phyloP scores from a whole-genome alignment of 1,284 basidiomycete species.

The Earliella scabrosa region DNA sequence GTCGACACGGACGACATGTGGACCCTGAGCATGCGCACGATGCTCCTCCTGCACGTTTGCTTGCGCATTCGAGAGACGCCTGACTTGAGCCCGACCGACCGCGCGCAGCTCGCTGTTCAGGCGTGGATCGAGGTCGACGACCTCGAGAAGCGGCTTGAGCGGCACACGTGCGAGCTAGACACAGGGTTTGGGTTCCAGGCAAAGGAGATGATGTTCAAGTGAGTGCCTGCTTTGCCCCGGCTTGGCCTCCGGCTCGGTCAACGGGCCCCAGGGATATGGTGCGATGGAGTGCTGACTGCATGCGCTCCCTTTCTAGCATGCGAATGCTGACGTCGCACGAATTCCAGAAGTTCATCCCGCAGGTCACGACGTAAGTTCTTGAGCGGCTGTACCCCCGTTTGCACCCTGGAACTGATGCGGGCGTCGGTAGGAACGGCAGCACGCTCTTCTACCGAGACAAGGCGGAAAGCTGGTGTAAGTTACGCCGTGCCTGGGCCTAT shows the following conservation, averaged over 20 bases:
- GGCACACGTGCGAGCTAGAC: slow-evolving; percentile 67
- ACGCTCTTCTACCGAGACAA: slow-evolving; percentile 61
- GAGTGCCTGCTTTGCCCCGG: slow-evolving; percentile 30
- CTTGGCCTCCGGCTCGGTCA: background rate
- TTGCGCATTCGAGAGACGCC: slow-evolving; percentile 55
- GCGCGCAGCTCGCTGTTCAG: slow-evolving; percentile 62
- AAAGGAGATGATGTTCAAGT: slow-evolving; percentile 77
- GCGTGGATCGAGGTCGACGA: slow-evolving; percentile 73
- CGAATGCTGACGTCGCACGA: slow-evolving; percentile 70
- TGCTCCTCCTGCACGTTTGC: slow-evolving; percentile 73
- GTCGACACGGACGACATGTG: slow-evolving; percentile 65
- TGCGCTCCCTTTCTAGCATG: slow-evolving; percentile 46
- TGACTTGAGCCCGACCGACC: slow-evolving; percentile 47
- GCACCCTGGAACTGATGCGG: background rate
- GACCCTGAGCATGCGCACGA: slow-evolving; percentile 67
- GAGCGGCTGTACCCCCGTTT: background rate
- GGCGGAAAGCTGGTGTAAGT: slow-evolving; percentile 75
- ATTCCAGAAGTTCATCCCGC: slow-evolving; percentile 63
- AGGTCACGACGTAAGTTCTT: slow-evolving; percentile 54
- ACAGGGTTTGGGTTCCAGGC: slow-evolving; percentile 67
- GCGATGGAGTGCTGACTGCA: slow-evolving; percentile 1
- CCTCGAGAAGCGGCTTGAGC: slow-evolving; percentile 62
- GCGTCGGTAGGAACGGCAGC: slow-evolving; percentile 34
- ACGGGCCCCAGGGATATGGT: background rate
- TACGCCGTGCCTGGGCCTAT: no score